Evolutionary conservation across 306 rosid species (phyloP).

Genomic region (Pachyrhizus erosus): DNA sequence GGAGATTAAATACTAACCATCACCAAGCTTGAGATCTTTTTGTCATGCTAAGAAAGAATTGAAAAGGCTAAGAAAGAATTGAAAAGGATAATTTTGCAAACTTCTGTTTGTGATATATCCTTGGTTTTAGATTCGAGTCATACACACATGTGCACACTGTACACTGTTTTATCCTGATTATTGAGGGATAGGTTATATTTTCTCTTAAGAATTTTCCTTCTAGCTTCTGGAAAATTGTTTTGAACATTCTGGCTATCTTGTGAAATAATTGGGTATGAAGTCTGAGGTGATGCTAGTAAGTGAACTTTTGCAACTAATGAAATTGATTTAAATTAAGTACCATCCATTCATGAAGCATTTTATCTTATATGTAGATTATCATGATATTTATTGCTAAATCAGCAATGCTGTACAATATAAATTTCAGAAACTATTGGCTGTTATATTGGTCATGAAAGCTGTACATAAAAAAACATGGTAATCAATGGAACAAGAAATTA

Average conservation of each 20-base stretch:
- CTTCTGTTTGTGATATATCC: constrained; percentile 24
- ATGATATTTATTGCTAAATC: background rate
- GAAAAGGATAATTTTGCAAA: constrained; percentile 16
- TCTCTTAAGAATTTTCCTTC: constrained; percentile 30
- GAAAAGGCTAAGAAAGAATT: constrained; percentile 10
- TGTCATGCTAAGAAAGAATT: constrained; percentile 24
- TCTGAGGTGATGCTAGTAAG: constrained; percentile 21
- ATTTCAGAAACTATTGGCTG: background rate
- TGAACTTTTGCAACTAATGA: constrained; percentile 26
- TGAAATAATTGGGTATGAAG: constrained; percentile 29
- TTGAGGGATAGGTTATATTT: background rate
- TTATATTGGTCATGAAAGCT: background rate
- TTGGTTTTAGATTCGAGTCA: constrained; percentile 25
- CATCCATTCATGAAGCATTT: background rate
- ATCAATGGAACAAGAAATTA: background rate
- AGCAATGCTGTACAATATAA: background rate
- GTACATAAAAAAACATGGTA: background rate
- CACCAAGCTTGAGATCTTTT: constrained; percentile 34
- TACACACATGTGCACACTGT: background rate
- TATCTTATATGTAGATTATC: background rate
- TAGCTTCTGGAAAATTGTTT: constrained; percentile 1
- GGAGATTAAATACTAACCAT: constrained; percentile 15
- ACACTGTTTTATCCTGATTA: constrained; percentile 21
- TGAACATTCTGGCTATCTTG: constrained; percentile 7
- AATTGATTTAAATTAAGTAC: constrained; percentile 20